Conservation (phyloP, 164 flowering plant species). For the Dillenia suffruticosa region DNA sequence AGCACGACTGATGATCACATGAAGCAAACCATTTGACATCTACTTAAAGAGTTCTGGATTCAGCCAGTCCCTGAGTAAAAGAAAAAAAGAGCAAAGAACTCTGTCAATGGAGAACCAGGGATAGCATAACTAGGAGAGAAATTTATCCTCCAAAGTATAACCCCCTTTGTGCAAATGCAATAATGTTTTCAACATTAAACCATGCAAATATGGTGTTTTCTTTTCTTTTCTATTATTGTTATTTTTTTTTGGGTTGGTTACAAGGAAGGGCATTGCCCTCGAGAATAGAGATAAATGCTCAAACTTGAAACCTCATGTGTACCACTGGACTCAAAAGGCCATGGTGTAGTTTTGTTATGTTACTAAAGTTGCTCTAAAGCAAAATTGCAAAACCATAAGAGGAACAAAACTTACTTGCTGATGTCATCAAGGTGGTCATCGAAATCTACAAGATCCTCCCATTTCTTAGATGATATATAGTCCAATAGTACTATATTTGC, state of each 20-base stretch:
- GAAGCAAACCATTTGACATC: neutral
- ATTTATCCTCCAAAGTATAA: too few relatives aligned
- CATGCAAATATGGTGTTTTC: too few relatives aligned
- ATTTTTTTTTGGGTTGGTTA: too few relatives aligned
- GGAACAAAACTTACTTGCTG: conserved; percentile 54
- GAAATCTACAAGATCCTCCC: conserved; percentile 74
- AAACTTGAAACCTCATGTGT: too few relatives aligned
- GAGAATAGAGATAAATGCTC: too few relatives aligned
- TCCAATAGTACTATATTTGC: conserved; percentile 75
- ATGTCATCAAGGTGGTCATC: conserved; percentile 95
- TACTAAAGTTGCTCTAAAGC: too few relatives aligned
- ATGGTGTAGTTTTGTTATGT: too few relatives aligned
- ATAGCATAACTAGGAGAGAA: neutral
- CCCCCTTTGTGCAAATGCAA: too few relatives aligned
- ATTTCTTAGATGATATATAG: conserved; percentile 66
- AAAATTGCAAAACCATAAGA: neutral
- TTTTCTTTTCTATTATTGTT: conserved; percentile 3
- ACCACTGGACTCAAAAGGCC: too few relatives aligned
- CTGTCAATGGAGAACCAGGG: neutral
- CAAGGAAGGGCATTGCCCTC: neutral
- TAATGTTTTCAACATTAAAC: too few relatives aligned
- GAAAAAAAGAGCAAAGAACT: neutral
- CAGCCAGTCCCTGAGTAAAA: conserved; percentile 78
- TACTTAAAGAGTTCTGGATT: conserved; percentile 73
- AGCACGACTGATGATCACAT: too few relatives aligned